Conservation (phyloP, 805 yeast species). For the Candida palmyrensis region DNA sequence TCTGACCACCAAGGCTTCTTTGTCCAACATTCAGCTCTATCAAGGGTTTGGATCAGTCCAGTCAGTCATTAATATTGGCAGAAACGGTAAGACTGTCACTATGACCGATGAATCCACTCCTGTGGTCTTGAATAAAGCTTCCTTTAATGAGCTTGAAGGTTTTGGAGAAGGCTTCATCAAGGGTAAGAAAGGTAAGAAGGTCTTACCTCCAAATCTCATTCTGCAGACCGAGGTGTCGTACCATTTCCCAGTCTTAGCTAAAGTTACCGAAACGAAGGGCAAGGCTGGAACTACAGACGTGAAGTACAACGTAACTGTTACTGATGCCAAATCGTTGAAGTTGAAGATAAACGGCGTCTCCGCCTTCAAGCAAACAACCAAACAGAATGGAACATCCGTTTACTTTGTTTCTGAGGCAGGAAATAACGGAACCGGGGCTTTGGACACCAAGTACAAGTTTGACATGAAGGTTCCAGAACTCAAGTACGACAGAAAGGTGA, state of each 20-base stretch:
- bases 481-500: constrained; percentile 19
- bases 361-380: constrained; percentile 9
- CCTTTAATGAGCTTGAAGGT: no score
- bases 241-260: constrained; percentile 19
- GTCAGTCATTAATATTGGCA: constrained; percentile 20
- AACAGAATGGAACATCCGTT: constrained; percentile 28
- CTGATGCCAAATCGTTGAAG: constrained; percentile 11
- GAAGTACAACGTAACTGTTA: constrained; percentile 16
- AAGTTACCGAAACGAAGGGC: constrained; percentile 17
- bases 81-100: constrained; percentile 2
- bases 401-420: constrained; percentile 20
- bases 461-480: constrained; percentile 13
- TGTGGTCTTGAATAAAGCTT: constrained; percentile 12
- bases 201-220: constrained; percentile 8
- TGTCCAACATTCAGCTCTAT: constrained; percentile 36
- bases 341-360: constrained; percentile 11
- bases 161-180: no score
- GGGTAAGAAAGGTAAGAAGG: background rate
- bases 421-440: constrained; percentile 24
- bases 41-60: constrained; percentile 37
- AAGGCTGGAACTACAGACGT: constrained; percentile 14
- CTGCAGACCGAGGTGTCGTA: constrained; percentile 11
- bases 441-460: constrained; percentile 26
- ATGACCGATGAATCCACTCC: constrained; percentile 15
- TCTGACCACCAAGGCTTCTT: constrained; percentile 22